Percentiles rank a stretch among this genome's conserved stretches.
Conservation (phyloP, 1,284 basidiomycete genomes). For the Chalciporus sp. region DNA sequence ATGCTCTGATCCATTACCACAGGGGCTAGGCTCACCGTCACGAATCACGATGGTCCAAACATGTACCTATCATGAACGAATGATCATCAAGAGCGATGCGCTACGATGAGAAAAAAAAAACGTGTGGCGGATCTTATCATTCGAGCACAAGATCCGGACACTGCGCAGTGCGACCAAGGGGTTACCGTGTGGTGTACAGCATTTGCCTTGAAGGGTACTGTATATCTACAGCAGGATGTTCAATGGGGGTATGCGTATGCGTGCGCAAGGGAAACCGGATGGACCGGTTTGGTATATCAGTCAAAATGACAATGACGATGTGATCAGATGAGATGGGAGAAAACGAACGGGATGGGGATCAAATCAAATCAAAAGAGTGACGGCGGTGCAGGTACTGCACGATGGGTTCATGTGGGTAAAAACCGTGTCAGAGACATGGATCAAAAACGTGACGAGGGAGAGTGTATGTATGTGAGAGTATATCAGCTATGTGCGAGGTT, state of each 20-base stretch:
- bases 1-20: too few species aligned
- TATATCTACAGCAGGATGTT: too few species aligned
- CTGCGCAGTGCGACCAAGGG: too few species aligned
- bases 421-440: neutral
- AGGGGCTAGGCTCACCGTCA: too few species aligned
- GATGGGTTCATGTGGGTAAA: neutral
- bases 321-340: neutral
- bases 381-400: neutral
- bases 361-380: neutral
- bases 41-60: too few species aligned
- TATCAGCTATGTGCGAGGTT: neutral
- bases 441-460: neutral
- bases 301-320: neutral
- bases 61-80: too few species aligned
- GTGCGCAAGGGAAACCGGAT: neutral
- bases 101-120: too few species aligned
- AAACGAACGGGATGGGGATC: conserved; percentile 7
- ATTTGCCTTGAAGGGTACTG: too few species aligned
- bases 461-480: neutral
- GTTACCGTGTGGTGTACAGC: too few species aligned
- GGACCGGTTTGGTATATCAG: neutral
- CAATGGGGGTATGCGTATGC: neutral
- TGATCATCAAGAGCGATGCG: too few species aligned
- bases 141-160: too few species aligned
- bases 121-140: too few species aligned